Conservation (phyloP, 2,329 filamentous ascomycete genomes). For the Botrytis tulipae region DNA sequence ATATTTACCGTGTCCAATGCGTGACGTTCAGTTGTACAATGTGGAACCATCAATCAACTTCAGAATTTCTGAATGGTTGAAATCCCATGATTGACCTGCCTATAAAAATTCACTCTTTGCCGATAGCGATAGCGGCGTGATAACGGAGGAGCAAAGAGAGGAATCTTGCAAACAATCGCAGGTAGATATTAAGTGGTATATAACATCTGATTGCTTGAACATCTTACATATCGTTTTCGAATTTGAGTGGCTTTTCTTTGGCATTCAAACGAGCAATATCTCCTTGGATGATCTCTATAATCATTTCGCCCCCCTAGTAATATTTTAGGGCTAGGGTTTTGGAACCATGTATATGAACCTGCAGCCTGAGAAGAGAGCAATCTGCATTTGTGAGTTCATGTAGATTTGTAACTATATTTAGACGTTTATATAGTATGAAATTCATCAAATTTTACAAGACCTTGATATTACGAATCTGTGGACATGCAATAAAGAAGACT, state of each 20-base stretch:
- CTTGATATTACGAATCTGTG: not conserved
- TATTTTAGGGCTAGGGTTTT: slow-evolving; percentile 13
- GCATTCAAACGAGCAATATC: not conserved
- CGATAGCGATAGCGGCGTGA: slow-evolving; percentile 14
- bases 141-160: not conserved
- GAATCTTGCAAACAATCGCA: not conserved
- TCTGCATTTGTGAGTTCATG: not conserved
- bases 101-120: not conserved
- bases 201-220: not conserved
- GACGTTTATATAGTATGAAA: not conserved
- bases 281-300: not conserved
- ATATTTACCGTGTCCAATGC: not conserved
- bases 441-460: not conserved
- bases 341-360: not conserved
- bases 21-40: not conserved
- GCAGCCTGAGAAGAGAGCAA: not conserved
- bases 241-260: not conserved
- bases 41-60: not conserved
- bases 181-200: not conserved
- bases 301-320: not conserved
- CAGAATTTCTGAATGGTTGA: not conserved
- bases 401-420: not conserved
- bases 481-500: not conserved
- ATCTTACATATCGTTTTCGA: not conserved
- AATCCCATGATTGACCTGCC: not conserved